Percentiles rank a stretch among this genome's conserved stretches.
phyloP scores from a whole-genome alignment of 805 yeast species.

The Naumovozyma dairenensis region DNA sequence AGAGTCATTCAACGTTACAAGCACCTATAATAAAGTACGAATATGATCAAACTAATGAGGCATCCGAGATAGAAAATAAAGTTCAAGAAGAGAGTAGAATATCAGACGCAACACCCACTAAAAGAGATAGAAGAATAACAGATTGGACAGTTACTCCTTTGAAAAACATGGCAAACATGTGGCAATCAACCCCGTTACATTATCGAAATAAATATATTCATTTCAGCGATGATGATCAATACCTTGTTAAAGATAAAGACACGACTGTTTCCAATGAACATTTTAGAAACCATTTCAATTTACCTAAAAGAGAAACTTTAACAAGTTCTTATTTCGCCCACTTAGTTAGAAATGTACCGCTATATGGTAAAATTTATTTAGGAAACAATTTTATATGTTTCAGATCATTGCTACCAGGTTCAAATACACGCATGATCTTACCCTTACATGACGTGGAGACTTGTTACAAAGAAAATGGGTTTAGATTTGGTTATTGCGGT shows the following conservation, averaged over 20 bases:
- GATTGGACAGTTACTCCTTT: slow-evolving; percentile 13
- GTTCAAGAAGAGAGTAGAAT: no score
- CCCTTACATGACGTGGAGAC: slow-evolving; percentile 68
- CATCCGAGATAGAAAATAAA: no score
- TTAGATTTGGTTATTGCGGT: slow-evolving; percentile 61
- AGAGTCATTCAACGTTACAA: no score
- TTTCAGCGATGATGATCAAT: slow-evolving; percentile 41
- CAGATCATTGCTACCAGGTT: slow-evolving; percentile 68
- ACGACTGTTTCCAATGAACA: slow-evolving; percentile 42
- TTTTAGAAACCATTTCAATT: slow-evolving; percentile 56
- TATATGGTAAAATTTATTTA: slow-evolving; percentile 74
- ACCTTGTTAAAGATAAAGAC: slow-evolving; percentile 36
- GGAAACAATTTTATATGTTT: slow-evolving; percentile 67
- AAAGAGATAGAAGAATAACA: no score
- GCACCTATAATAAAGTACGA: no score
- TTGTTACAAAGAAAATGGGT: slow-evolving; percentile 57
- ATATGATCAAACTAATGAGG: no score
- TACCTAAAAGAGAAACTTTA: slow-evolving; percentile 41
- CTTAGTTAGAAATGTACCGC: slow-evolving; percentile 60
- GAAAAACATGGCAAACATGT: slow-evolving; percentile 31
- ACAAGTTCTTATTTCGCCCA: slow-evolving; percentile 64
- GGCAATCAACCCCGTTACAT: slow-evolving; percentile 56
- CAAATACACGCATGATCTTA: slow-evolving; percentile 68
- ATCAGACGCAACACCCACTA: no score
- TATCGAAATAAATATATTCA: slow-evolving; percentile 35